A percentile compares a stretch with the other conserved stretches of the same genome.
Conservation (phyloP, 345 rosid species). For the Bruguiera gymnorhiza region DNA sequence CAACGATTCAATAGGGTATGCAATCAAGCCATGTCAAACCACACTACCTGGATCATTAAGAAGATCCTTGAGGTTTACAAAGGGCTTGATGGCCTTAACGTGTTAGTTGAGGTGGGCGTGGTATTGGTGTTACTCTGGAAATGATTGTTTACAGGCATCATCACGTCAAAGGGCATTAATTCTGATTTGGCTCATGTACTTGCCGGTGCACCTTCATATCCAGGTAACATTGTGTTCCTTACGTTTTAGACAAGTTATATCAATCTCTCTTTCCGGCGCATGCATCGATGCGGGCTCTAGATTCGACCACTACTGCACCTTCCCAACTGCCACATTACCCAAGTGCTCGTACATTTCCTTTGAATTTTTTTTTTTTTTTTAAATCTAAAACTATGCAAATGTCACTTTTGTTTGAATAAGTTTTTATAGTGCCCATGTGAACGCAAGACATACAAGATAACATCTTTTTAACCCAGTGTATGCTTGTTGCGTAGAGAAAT, state of each 20-base stretch:
- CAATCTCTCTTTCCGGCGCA: too few relatives aligned
- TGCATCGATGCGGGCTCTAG: conserved; percentile 1
- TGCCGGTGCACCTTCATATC: conserved; percentile 27
- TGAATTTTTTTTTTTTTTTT: too few relatives aligned
- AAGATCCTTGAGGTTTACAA: conserved; percentile 31
- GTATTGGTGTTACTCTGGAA: conserved; percentile 25
- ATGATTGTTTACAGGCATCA: conserved; percentile 30
- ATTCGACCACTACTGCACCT: too few relatives aligned
- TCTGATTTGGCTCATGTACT: conserved; percentile 39
- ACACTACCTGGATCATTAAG: conserved; percentile 24
- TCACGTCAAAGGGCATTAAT: conserved; percentile 32
- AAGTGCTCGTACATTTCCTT: too few relatives aligned
- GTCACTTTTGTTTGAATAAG: too few relatives aligned
- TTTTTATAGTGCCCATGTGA: too few relatives aligned
- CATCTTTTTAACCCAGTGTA: too few relatives aligned
- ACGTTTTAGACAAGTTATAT: too few relatives aligned
- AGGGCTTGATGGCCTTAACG: conserved; percentile 26
- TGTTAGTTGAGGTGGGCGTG: conserved; percentile 45
- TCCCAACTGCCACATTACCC: too few relatives aligned
- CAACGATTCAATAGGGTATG: conserved; percentile 29
- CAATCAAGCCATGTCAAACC: conserved; percentile 27
- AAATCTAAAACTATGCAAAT: too few relatives aligned
- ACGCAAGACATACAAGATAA: too few relatives aligned
- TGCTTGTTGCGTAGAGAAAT: not conserved
- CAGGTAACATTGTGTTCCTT: conserved; percentile 20